Evolutionary conservation across 257 asterid genomes (phyloP).

Genomic region (Voacanga thouarsii): DNA sequence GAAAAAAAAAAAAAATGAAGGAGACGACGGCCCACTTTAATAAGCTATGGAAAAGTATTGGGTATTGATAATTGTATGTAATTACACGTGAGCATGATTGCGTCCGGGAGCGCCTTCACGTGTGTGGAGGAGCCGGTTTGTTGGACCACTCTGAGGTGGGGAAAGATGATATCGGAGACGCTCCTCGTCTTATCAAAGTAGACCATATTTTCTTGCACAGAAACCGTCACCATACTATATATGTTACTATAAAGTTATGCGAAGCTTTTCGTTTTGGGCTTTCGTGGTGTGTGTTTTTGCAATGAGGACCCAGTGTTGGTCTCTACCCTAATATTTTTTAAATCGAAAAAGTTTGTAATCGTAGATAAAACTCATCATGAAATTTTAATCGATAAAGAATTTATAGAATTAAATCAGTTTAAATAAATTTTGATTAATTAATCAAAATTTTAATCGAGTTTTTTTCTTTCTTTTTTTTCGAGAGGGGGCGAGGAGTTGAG

Average conservation of each 20-base stretch:
- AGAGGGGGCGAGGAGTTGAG: too few relatives aligned
- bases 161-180: conserved; percentile 23
- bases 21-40: conserved; percentile 1
- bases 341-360: too few relatives aligned
- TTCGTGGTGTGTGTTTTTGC: neutral
- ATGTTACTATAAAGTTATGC: too few relatives aligned
- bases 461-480: too few relatives aligned
- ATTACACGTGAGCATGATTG: conserved; percentile 29
- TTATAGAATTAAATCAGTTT: too few relatives aligned
- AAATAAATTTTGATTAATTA: too few relatives aligned
- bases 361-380: too few relatives aligned
- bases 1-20: neutral
- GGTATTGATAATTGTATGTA: conserved; percentile 14
- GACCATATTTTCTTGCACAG: neutral
- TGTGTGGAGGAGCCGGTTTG: conserved; percentile 3
- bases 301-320: neutral
- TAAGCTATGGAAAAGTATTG: neutral
- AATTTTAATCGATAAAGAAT: too few relatives aligned
- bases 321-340: too few relatives aligned
- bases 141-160: conserved; percentile 22
- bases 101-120: conserved; percentile 28
- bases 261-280: too few relatives aligned
- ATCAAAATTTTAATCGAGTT: too few relatives aligned
- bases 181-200: conserved; percentile 15
- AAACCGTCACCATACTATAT: neutral